Base-by-base conservation (phyloP, 2,329 filamentous ascomycete genomes). In the Colletotrichum ledebouriae region DNA sequence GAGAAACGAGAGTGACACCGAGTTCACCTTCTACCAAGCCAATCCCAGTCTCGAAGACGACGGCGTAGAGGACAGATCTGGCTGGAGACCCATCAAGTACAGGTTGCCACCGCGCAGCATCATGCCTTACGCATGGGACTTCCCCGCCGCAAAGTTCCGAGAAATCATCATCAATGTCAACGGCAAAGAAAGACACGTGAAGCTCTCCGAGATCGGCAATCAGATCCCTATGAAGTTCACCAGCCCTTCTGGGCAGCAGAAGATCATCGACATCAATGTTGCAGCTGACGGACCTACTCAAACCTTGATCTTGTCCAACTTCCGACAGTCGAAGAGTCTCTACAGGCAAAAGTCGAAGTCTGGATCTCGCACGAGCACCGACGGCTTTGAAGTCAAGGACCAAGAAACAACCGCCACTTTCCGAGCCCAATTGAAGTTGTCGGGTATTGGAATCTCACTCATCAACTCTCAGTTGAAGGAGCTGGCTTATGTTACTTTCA, bases 51-150 rank as follows among this genome's bases (percentile, higher is more conserved):
- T 97, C 10, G 94, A 97, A 69, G 94, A 98, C 70, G 94, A 98
- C 69, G 94, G 95, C 63, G 86, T 86, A 5, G 91, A 93, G 73
- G 93, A 98, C 75, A 85, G 90, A 64, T 94, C 93, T 60, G 93
- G 94, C 4, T 99, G 96, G 93, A 92, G 93, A 71, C 94, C 94
- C 2, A 93, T 99, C 70, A 87, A 94, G 60, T 99, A 99, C 80
- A 91, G 95, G 37, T 84, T 99, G 34, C 97, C 97, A 2, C 90
- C 95, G 12, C 87, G 96, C 69, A 98, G 95, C 79, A 98, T 99
- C 79, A 99, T 99, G 96, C 96, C 97, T 0, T 99, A 99, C 75
- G 95, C 96, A 2, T 99, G 96, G 96, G 97, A 99, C 77, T 99
- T 97, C 80, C 97, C 96, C 1, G 95, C 96, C 1, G 94, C 94